phyloP scores from a whole-genome alignment of 225 moss, liverwort and hornwort species.

The Neckera pumila region DNA sequence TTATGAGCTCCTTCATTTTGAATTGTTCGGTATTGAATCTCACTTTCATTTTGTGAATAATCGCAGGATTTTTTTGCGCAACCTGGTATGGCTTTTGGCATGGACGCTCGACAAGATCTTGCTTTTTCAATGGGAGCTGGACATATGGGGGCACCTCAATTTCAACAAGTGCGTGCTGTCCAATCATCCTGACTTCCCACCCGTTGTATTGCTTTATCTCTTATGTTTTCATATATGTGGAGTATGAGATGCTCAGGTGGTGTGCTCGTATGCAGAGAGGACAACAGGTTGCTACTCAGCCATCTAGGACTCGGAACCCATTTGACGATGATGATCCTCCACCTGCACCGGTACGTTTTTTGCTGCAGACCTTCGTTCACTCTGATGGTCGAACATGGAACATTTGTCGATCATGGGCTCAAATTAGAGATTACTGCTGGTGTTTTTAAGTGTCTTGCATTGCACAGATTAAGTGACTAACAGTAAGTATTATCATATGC shows the following conservation, averaged over 20 bases:
- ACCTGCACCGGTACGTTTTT: conserved; percentile 13
- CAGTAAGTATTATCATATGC: not conserved
- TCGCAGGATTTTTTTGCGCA: conserved; percentile 45
- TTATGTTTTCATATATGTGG: not conserved
- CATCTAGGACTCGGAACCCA: conserved; percentile 36
- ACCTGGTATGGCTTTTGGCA: conserved; percentile 8
- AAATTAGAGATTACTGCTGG: not conserved
- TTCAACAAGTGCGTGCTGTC: conserved; percentile 17
- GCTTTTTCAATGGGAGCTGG: conserved; percentile 22
- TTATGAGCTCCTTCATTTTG: not conserved
- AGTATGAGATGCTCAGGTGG: not conserved
- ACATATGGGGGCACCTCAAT: conserved; percentile 16
- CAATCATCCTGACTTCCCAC: not conserved
- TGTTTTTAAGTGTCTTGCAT: not conserved
- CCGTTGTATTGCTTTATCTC: not conserved
- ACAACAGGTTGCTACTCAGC: conserved; percentile 15
- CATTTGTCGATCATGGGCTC: not conserved
- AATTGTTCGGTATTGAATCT: not conserved
- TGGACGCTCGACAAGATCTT: conserved; percentile 21
- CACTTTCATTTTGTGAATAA: not conserved
- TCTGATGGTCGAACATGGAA: not conserved
- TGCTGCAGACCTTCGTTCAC: not conserved
- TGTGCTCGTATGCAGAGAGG: conserved; percentile 9
- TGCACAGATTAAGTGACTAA: not conserved
- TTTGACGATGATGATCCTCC: conserved; percentile 41